phyloP scores from a whole-genome alignment of 805 yeast species.

The Nakazawaea anatomiae region DNA sequence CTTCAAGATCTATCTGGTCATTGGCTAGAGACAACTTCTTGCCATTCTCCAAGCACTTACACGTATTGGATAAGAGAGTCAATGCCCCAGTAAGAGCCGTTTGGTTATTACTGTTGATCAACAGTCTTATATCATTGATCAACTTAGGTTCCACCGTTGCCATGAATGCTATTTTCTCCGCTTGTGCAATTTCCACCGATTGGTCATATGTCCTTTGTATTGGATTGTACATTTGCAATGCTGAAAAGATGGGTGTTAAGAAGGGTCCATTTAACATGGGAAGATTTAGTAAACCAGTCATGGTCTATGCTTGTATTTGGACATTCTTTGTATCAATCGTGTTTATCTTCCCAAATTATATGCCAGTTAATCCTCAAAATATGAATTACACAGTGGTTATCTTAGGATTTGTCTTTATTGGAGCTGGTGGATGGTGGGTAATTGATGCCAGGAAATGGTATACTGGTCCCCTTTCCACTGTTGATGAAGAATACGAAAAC shows the following conservation, averaged over 20 bases:
- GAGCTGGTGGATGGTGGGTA: slow-evolving; percentile 36
- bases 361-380: slow-evolving; percentile 33
- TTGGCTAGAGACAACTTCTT: slow-evolving; percentile 52
- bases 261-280: slow-evolving; percentile 49
- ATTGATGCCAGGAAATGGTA: slow-evolving; percentile 51
- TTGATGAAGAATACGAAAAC: slow-evolving; percentile 28
- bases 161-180: slow-evolving; percentile 49
- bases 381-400: slow-evolving; percentile 55
- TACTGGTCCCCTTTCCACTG: slow-evolving; percentile 45
- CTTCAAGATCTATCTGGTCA: slow-evolving; percentile 49
- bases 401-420: slow-evolving; percentile 32
- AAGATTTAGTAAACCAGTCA: slow-evolving; percentile 30
- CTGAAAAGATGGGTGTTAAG: slow-evolving; percentile 37
- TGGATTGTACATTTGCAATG: slow-evolving; percentile 33
- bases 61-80: slow-evolving; percentile 33
- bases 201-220: slow-evolving; percentile 46
- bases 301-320: slow-evolving; percentile 37
- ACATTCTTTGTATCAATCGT: slow-evolving; percentile 40
- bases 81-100: slow-evolving; percentile 38
- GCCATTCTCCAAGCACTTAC: slow-evolving; percentile 39
- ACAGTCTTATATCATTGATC: slow-evolving; percentile 39
- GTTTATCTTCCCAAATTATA: slow-evolving; percentile 46
- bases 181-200: slow-evolving; percentile 45
- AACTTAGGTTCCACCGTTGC: slow-evolving; percentile 37
- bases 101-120: slow-evolving; percentile 33